Conservation (phyloP, 2,329 filamentous ascomycete species). For the Phaeosphaeria sp. region DNA sequence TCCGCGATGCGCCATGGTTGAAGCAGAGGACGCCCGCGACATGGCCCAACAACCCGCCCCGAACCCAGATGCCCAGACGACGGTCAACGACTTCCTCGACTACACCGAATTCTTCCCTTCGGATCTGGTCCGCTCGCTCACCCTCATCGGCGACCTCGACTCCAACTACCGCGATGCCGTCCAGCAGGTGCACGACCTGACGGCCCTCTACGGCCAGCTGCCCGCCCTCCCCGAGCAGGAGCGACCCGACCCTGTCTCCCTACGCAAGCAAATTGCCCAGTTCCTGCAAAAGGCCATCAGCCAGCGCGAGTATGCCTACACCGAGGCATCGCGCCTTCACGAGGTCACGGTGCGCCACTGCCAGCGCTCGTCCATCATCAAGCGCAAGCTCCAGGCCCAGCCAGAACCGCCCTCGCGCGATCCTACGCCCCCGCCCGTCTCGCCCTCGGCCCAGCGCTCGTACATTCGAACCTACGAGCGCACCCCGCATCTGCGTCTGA, state of each 20-base stretch:
- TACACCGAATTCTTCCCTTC: constrained; percentile 74
- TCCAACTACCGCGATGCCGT: constrained; percentile 51
- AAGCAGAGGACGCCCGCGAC: constrained; percentile 40
- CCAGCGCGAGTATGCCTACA: constrained; percentile 62
- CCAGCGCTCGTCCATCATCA: constrained; percentile 64
- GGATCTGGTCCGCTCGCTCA: constrained; percentile 68
- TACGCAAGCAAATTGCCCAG: constrained; percentile 64
- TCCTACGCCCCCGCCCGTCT: constrained; percentile 59
- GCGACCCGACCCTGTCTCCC: constrained; percentile 58
- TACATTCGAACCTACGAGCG: constrained; percentile 30
- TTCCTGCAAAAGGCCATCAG: constrained; percentile 62
- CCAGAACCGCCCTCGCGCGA: constrained; percentile 67
- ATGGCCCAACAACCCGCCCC: constrained; percentile 50
- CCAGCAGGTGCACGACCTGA: constrained; percentile 55
- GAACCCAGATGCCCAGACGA: constrained; percentile 70
- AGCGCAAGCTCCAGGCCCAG: constrained; percentile 66
- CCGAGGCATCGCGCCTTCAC: constrained; percentile 63
- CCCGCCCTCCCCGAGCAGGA: constrained; percentile 56
- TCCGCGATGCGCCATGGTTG: constrained; percentile 48
- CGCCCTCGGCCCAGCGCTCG: constrained; percentile 44
- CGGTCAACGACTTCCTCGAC: constrained; percentile 71
- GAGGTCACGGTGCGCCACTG: constrained; percentile 65
- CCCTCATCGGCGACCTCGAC: constrained; percentile 63
- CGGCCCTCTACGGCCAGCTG: constrained; percentile 57
- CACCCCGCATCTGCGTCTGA: constrained; percentile 38